Evolutionary conservation across 2,329 filamentous ascomycete species (phyloP).

Genomic region (Ramularia endophylla): DNA sequence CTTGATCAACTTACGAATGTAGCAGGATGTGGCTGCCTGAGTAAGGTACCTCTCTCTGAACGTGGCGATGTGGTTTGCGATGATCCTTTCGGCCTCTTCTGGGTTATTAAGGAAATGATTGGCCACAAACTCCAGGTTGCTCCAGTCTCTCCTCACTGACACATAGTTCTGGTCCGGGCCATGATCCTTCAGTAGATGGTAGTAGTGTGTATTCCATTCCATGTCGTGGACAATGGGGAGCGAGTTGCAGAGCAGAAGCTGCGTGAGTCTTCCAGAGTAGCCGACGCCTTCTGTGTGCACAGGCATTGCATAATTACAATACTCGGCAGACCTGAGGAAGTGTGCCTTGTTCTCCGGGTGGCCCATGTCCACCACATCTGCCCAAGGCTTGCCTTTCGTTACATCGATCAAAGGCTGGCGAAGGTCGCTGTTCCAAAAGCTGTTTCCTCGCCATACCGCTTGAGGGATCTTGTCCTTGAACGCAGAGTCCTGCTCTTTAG

Average conservation of each 20-base stretch:
- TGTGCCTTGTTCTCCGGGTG: conserved; percentile 12
- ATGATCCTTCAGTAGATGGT: conserved; percentile 16
- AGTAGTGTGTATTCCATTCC: conserved; percentile 18
- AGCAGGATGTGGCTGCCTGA: conserved; percentile 22
- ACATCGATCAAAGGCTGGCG: conserved; percentile 25
- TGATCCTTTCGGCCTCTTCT: conserved; percentile 17
- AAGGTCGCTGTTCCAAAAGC: conserved; percentile 20
- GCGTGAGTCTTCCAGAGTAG: conserved; percentile 25
- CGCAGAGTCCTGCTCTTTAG: conserved; percentile 9
- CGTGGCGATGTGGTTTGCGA: conserved; percentile 17
- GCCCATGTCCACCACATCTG: conserved; percentile 28
- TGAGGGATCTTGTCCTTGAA: conserved; percentile 19
- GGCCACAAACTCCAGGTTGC: conserved; percentile 17
- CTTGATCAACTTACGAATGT: conserved; percentile 13
- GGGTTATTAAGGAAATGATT: conserved; percentile 13
- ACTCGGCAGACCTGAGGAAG: conserved; percentile 12
- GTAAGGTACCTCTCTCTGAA: conserved; percentile 27
- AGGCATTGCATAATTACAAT: conserved; percentile 24
- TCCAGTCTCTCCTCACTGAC: conserved; percentile 15
- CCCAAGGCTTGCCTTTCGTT: conserved; percentile 30
- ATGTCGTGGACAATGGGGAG: conserved; percentile 20
- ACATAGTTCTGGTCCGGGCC: conserved; percentile 22
- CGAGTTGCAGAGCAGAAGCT: conserved; percentile 21
- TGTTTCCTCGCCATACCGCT: conserved; percentile 23
- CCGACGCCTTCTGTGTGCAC: conserved; percentile 25